A percentile compares a stretch with the other conserved stretches of the same genome.
These are phyloP conservation scores for Botrytis elliptica DNA, from an alignment of 2,329 filamentous ascomycete species.

Conservation along the genomic window DNA sequence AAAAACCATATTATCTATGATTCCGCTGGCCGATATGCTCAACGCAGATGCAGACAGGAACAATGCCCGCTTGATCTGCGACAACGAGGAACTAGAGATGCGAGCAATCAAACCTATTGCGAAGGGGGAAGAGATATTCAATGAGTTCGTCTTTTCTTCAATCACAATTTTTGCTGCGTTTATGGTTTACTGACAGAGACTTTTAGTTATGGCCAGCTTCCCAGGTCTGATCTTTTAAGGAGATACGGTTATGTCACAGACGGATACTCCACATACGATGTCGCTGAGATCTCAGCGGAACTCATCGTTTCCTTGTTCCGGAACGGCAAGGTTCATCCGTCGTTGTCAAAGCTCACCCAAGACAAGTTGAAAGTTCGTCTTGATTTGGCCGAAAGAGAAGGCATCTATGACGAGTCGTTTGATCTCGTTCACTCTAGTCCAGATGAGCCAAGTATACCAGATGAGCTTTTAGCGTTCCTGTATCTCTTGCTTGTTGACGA, in stretches of 20 bases:
- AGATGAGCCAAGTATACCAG: constrained; percentile 36
- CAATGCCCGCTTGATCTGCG: constrained; percentile 50
- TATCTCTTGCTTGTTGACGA: constrained; percentile 45
- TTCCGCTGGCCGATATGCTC: constrained; percentile 69
- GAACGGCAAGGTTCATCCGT: constrained; percentile 18
- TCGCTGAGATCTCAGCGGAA: constrained; percentile 59
- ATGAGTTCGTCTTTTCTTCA: constrained; percentile 46
- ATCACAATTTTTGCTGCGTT: neutral
- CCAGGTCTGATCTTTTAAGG: constrained; percentile 63
- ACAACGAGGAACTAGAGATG: constrained; percentile 55
- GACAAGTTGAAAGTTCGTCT: constrained; percentile 36
- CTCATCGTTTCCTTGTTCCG: constrained; percentile 43
- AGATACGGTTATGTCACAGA: constrained; percentile 67
- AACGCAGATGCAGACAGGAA: constrained; percentile 67
- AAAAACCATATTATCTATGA: constrained; percentile 57
- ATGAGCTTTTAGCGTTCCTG: constrained; percentile 42
- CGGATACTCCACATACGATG: constrained; percentile 63
- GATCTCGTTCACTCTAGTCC: constrained; percentile 44
- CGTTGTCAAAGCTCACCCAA: constrained; percentile 31
- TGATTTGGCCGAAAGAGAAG: constrained; percentile 53
- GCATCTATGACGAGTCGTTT: constrained; percentile 60
- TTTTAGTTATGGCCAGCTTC: constrained; percentile 58
- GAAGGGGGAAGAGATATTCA: constrained; percentile 62
- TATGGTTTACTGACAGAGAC: neutral
- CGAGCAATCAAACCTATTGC: constrained; percentile 56